These are phyloP conservation scores for Eucalyptus polybractea DNA, from an alignment of 345 rosid species.

Conservation along the genomic window DNA sequence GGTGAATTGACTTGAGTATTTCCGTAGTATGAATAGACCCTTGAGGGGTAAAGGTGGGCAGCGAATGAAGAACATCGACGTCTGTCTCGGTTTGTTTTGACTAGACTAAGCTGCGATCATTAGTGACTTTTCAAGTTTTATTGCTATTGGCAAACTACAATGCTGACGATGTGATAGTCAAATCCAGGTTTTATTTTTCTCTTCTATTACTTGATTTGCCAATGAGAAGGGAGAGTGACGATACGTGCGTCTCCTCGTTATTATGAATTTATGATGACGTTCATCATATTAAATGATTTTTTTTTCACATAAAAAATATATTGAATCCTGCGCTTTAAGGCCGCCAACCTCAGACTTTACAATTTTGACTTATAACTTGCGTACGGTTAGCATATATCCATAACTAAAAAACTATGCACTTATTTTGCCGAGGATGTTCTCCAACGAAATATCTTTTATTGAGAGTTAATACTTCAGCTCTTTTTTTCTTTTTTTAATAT, in stretches of 20 bases:
- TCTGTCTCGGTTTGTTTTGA: neutral
- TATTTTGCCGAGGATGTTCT: rapidly evolving
- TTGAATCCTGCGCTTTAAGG: neutral
- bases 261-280: neutral
- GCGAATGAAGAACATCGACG: neutral
- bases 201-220: neutral
- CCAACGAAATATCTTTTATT: too few species aligned
- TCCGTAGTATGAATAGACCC: neutral
- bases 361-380: neutral
- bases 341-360: neutral
- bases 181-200: neutral
- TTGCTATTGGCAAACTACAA: neutral
- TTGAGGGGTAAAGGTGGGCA: neutral
- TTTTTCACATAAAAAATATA: too few species aligned
- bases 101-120: neutral
- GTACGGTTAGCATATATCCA: too few species aligned
- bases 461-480: rapidly evolving
- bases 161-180: neutral
- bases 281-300: neutral
- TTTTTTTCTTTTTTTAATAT: too few species aligned
- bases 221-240: neutral
- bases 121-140: neutral
- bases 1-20: neutral
- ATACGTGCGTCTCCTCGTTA: neutral
- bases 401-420: too few species aligned